These are phyloP conservation scores for Eruca vesicaria DNA, from an alignment of 441 rosid genomes.

Conservation along the genomic window DNA sequence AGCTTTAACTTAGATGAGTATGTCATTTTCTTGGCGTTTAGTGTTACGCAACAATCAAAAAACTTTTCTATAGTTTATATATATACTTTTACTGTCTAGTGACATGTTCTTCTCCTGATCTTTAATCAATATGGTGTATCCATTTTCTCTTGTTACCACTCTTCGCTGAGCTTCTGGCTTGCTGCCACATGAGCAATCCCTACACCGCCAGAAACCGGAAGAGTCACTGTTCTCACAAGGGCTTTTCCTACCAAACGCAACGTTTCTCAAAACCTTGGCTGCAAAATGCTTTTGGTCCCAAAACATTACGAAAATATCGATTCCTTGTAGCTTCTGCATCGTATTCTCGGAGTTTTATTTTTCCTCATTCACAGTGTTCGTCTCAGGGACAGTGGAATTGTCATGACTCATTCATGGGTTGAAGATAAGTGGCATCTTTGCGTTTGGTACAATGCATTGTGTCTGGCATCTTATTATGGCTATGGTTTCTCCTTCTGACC, in stretches of 20 bases:
- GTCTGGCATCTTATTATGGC: no score
- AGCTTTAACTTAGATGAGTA: constrained; percentile 12
- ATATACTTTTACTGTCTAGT: constrained; percentile 41
- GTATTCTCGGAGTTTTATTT: constrained; percentile 38
- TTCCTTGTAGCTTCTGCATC: constrained; percentile 48
- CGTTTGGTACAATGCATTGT: constrained; percentile 74
- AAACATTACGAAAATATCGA: constrained; percentile 79
- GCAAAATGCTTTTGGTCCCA: constrained; percentile 54
- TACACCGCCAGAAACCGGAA: constrained; percentile 84
- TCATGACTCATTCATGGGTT: constrained; percentile 41
- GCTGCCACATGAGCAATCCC: constrained; percentile 76
- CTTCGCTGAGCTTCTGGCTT: constrained; percentile 35
- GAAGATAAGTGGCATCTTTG: constrained; percentile 46
- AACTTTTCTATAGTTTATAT: not conserved
- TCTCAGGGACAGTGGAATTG: constrained; percentile 42
- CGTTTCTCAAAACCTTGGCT: constrained; percentile 49
- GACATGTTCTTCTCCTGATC: constrained; percentile 78
- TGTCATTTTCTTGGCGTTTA: not conserved
- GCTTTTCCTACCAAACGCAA: constrained; percentile 71
- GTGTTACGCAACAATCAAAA: constrained; percentile 16
- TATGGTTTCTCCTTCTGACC: constrained; percentile 67
- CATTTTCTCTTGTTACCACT: constrained; percentile 46
- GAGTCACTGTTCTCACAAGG: constrained; percentile 66
- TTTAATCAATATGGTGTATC: constrained; percentile 71
- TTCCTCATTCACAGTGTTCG: constrained; percentile 49